Conservation (phyloP, 805 yeast genomes). For the Ogataea ganodermae region DNA sequence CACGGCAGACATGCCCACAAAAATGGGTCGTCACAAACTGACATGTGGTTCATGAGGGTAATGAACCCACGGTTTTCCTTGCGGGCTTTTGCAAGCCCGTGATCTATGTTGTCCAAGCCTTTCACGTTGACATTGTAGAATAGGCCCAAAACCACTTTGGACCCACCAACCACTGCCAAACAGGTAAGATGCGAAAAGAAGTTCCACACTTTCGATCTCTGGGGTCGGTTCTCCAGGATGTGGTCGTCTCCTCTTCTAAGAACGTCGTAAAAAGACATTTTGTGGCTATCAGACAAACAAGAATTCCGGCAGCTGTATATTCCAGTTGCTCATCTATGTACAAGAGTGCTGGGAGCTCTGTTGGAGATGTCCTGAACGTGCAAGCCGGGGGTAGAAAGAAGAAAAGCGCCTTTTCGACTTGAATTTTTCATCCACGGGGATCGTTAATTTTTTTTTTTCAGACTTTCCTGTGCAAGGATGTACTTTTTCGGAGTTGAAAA, state of each 20-base stretch:
- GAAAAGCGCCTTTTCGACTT: neutral
- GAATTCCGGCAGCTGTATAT: neutral
- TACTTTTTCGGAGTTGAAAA: too few relatives aligned
- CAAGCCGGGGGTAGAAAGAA: neutral
- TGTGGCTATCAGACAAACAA: neutral
- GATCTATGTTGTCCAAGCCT: slow-evolving; percentile 63
- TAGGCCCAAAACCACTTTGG: slow-evolving; percentile 61
- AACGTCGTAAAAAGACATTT: slow-evolving; percentile 71
- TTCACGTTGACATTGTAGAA: slow-evolving; percentile 65
- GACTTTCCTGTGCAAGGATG: neutral
- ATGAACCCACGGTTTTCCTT: slow-evolving; percentile 71
- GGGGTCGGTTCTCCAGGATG: slow-evolving; percentile 52
- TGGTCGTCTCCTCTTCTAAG: slow-evolving; percentile 73
- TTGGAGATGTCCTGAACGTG: neutral
- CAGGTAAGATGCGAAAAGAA: slow-evolving; percentile 69
- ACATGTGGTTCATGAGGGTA: slow-evolving; percentile 93
- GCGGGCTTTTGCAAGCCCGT: slow-evolving; percentile 62
- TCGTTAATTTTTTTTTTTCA: neutral
- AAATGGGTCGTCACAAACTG: slow-evolving; percentile 88
- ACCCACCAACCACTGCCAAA: slow-evolving; percentile 58
- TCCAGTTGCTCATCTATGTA: neutral
- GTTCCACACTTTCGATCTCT: slow-evolving; percentile 63
- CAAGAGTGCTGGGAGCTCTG: slow-evolving; percentile 1
- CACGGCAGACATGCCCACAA: slow-evolving; percentile 85
- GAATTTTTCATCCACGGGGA: neutral